Evolutionary conservation across 176 grass and related monocot species (phyloP), one percentile per base, ranked within the genome.

Genomic region (Lolium rigidum): DNA sequence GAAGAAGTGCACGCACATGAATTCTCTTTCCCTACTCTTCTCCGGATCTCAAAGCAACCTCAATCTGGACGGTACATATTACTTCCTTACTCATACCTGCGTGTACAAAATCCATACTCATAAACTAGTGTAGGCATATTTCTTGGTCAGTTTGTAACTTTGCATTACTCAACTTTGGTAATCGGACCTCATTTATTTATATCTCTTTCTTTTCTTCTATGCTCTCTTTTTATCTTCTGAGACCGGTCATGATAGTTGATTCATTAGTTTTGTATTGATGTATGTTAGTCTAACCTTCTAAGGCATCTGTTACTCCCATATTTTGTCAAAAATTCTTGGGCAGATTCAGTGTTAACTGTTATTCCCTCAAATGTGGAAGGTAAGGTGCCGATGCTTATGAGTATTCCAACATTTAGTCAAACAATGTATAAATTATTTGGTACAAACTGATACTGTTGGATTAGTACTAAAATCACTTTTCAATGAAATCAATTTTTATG

Each of bases 271-370:
- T 73, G 43, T 20, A 47, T 13, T 73, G 43, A 48, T 71, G 43
- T 73, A 73, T 12, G 31, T 35, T 35, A 65, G 12, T 65, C 24
- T 46, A 73, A 48, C 17, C 67, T 38, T 43, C 9, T 14, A 70
- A 43, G 67, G 39, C 4, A 71, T 71, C 11, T 41, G 4, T n/a
- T 24, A 0, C 62, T 65, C 5, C 2, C 62, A 16, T 16, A 21
- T 50, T 49, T 74, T 50, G 3, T 25, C 21, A 65, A 64, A 50
- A 38, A 8, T 37, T 16, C 7, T 67, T 38, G 28, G 47, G 37
- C 37, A 70, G 63, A 70, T 70, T 70, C 66, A 70, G 37, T 54
- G 55, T 49, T 31, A 75, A 75, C 52, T 73, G 35, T 38, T 76
- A 43, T 35, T 35, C 38, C 44, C 14, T n/a, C 21, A 16, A 16